Conservation (phyloP, 169 alveolate genomes). For the Plasmodium relictum region DNA sequence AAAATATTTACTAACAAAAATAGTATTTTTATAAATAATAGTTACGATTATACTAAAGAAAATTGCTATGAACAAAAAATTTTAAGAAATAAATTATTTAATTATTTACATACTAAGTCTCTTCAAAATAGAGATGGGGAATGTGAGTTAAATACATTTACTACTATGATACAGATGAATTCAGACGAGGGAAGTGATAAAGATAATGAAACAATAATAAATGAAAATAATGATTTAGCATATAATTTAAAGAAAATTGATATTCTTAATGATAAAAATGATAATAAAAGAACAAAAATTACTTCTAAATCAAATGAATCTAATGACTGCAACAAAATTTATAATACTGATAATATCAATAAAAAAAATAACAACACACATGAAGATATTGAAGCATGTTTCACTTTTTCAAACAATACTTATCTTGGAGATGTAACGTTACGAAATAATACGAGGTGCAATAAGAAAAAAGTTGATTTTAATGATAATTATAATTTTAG, state of each 20-base stretch:
- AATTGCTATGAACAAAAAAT: slow-evolving; percentile 27
- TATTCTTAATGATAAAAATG: background rate
- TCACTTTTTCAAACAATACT: slow-evolving; percentile 1
- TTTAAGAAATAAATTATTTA: slow-evolving; percentile 36
- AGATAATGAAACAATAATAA: slow-evolving; percentile 42
- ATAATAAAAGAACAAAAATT: slow-evolving; percentile 12
- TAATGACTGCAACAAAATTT: background rate
- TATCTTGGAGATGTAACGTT: background rate
- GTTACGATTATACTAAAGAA: slow-evolving; percentile 17
- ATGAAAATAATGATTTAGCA: slow-evolving; percentile 32
- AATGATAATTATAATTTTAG: background rate
- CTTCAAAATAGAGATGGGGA: slow-evolving; percentile 32
- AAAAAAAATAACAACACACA: background rate
- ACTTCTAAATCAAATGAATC: background rate
- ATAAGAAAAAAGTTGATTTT: background rate
- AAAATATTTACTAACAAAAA: slow-evolving; percentile 29
- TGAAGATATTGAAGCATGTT: background rate
- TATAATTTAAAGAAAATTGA: slow-evolving; percentile 24
- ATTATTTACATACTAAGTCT: slow-evolving; percentile 17
- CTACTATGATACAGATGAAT: slow-evolving; percentile 50
- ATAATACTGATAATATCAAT: background rate
- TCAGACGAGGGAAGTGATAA: slow-evolving; percentile 41
- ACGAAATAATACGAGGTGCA: background rate
- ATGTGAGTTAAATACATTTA: slow-evolving; percentile 43
- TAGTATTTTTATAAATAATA: slow-evolving; percentile 20